Base-by-base conservation (phyloP, 495 filamentous ascomycete species). In the Halenospora varia region DNA sequence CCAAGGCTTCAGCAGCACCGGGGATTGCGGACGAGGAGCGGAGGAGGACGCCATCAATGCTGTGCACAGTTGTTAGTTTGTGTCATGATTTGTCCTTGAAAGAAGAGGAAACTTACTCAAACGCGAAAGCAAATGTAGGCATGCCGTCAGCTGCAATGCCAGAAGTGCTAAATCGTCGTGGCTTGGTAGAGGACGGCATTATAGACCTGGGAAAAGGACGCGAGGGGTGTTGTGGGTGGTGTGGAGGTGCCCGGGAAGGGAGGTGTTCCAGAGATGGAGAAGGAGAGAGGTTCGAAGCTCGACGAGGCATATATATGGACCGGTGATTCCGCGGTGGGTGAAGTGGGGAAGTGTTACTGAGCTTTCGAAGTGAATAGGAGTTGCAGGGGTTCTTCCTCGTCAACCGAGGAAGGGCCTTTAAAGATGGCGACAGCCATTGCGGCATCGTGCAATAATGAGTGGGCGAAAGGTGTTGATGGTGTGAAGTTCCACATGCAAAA, bases 31-130 rank as follows among this genome's bases (percentile, higher is more conserved):
- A 82, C 0, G 87, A 83, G 60, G 86, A 84, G 67, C 92, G 90
- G n/a, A 96, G 78, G 18, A 99, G 86, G 23, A 99, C 95, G 58
- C 95, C 95, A 68, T 99, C 94, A 66, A 97, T 96, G 70, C 65
- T 67, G 13, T 24, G n/a, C 3, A 18, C 20, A 40, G 19, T 15
- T 10, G 35, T 63, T 25, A 59, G 56, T 48, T 51, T 2, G 15
- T 6, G 29, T 51, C 2, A 26, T 6, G 29, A 4, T 51, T 51
- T 51, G 25, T 11, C 22, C 15, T 13, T 10, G 25, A 13, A 18
- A 25, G 29, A 4, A 15, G 29, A 29, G 1, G 6, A 3, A 17
- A 42, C 50, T 18, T 44, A 54, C 51, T 94, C 89, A 68, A 94
- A 90, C 15, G 88, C 89, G 73, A 94, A 93, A 8, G 86, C 89